Percentiles rank a stretch among this genome's conserved stretches.
phyloP scores from a whole-genome alignment of 441 rosid species.

The Kokia cookei region DNA sequence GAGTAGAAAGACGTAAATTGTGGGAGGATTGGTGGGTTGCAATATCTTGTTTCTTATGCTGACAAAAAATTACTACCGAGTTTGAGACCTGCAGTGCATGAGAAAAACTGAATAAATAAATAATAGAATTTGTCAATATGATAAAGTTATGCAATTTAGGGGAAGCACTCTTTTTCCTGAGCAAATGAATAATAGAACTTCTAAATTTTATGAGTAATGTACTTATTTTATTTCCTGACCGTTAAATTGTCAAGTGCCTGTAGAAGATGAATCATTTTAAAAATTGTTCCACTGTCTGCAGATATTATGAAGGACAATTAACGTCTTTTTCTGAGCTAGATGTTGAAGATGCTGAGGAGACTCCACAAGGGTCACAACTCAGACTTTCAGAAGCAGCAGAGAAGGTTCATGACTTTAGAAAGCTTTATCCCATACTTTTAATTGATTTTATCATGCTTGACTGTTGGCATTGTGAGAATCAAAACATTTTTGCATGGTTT shows the following conservation, averaged over 20 bases:
- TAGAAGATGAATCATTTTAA: conserved; percentile 4
- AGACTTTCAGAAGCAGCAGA: conserved; percentile 73
- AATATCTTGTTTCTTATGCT: not conserved
- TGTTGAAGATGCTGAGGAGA: conserved; percentile 49
- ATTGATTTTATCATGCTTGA: conserved; percentile 3
- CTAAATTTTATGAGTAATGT: not conserved
- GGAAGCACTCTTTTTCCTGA: not conserved
- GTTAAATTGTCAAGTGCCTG: conserved; percentile 1
- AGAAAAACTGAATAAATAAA: not conserved
- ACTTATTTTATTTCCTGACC: not conserved
- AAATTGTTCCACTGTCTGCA: conserved; percentile 16
- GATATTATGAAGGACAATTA: conserved; percentile 92
- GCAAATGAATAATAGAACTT: not conserved
- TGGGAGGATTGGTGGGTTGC: not conserved
- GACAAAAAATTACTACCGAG: not conserved
- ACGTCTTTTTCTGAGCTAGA: conserved; percentile 73
- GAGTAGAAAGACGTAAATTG: not conserved
- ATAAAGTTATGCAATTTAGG: not conserved
- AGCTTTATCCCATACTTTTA: not conserved
- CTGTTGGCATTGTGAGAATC: not conserved
- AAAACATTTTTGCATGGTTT: not conserved
- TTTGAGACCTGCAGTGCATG: not conserved
- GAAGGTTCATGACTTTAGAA: conserved; percentile 45
- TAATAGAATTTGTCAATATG: not conserved
- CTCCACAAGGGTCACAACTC: conserved; percentile 30